Percentiles rank a stretch among this genome's conserved stretches.
phyloP scores from a whole-genome alignment of 202 grass and related monocot genomes.

The Dendrocalamus latiflorus region DNA sequence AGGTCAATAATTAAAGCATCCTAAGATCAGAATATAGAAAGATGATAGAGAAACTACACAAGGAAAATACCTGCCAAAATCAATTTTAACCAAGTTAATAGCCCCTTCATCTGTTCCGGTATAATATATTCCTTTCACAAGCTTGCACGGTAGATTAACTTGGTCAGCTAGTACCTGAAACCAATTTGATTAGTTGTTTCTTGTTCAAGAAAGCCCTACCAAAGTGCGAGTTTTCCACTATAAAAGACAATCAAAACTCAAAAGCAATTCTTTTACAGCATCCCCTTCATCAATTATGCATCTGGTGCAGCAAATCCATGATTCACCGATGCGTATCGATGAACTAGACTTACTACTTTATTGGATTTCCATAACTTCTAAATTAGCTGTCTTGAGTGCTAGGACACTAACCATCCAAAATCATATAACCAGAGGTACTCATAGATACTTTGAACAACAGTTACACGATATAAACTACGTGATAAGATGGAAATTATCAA shows the following conservation, averaged over 20 bases:
- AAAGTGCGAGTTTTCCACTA: not conserved
- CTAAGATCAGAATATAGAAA: slow-evolving; percentile 11
- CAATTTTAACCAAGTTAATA: slow-evolving; percentile 92
- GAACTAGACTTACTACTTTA: too few species aligned
- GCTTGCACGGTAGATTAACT: slow-evolving; percentile 89
- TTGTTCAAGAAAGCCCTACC: not conserved
- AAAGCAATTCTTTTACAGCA: not conserved
- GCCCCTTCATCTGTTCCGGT: slow-evolving; percentile 90
- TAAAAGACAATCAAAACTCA: not conserved
- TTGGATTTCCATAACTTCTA: too few species aligned
- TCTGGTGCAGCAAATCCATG: not conserved
- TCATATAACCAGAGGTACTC: too few species aligned
- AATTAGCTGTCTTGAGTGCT: not conserved
- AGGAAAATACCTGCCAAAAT: slow-evolving; percentile 62
- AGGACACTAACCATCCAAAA: too few species aligned
- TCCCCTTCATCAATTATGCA: not conserved
- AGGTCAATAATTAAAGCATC: not conserved
- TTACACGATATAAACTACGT: not conserved
- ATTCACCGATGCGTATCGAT: not conserved
- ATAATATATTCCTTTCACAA: slow-evolving; percentile 93
- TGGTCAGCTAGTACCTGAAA: slow-evolving; percentile 83
- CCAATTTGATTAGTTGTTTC: slow-evolving; percentile 25
- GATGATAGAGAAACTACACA: slow-evolving; percentile 20
- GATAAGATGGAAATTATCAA: not conserved
- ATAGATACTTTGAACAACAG: not conserved